These are phyloP conservation scores for Sequoia sempervirens DNA, from an alignment of 75 land plant species.

Conservation along the genomic window DNA sequence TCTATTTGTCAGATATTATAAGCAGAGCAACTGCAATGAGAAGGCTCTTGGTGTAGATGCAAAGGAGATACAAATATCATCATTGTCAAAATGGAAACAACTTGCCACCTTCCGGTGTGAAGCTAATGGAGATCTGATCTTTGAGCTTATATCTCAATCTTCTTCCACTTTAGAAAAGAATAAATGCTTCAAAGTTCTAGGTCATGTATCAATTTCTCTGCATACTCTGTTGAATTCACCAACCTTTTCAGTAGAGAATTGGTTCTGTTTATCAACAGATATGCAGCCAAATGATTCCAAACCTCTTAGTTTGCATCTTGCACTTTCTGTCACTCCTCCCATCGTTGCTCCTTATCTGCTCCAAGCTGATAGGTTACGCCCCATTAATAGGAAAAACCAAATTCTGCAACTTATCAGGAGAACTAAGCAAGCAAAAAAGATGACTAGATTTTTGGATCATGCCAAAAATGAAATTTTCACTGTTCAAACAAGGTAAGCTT, in stretches of 20 bases:
- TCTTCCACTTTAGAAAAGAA: conserved; percentile 12
- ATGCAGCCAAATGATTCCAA: conserved; percentile 7
- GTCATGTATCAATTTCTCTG: conserved; percentile 32
- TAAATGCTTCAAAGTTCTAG: conserved; percentile 17
- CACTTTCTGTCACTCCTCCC: conserved; percentile 54
- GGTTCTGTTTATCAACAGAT: conserved; percentile 38
- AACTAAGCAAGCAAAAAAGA: conserved; percentile 18
- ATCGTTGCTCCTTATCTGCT: conserved; percentile 32
- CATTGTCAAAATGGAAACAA: conserved; percentile 38
- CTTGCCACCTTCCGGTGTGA: conserved; percentile 53
- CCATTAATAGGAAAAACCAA: conserved; percentile 19
- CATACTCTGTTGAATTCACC: conserved; percentile 25
- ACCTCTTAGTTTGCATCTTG: conserved; percentile 35
- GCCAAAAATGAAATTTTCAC: conserved; percentile 29
- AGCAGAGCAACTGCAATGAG: conserved; percentile 2
- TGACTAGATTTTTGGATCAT: conserved; percentile 42
- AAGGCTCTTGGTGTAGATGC: conserved; percentile 2
- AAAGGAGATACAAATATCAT: conserved; percentile 28
- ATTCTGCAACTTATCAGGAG: conserved; percentile 30
- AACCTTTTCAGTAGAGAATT: conserved; percentile 36
- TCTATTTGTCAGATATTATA: conserved; percentile 36
- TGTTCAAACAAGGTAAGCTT: conserved; percentile 48
- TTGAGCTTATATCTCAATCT: conserved; percentile 34
- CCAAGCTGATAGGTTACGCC: conserved; percentile 25
- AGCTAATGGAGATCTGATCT: conserved; percentile 36